Conservation (phyloP, 257 asterid genomes). For the Perilla frutescens region DNA sequence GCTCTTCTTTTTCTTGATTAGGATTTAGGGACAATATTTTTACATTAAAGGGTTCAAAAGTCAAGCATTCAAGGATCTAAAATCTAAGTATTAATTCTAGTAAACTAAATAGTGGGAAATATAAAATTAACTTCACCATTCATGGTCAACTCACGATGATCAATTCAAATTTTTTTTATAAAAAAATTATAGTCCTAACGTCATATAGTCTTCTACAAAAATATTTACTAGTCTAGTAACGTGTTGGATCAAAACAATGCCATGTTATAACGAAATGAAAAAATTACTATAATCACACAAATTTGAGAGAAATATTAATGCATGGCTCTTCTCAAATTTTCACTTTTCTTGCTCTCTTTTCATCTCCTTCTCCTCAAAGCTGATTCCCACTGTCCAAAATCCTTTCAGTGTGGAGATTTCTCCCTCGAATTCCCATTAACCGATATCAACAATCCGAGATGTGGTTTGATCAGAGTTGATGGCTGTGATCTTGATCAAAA, state of each 20-base stretch:
- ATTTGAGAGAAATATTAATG: neutral
- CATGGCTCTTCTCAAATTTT: constrained; percentile 20
- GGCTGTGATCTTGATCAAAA: neutral
- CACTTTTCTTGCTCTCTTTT: constrained; percentile 20
- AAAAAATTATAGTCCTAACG: neutral
- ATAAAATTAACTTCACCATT: constrained; percentile 21
- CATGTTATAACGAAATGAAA: neutral
- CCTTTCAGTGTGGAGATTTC: constrained; percentile 39
- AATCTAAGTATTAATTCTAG: neutral
- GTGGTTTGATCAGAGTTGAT: constrained; percentile 45
- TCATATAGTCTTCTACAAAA: constrained; percentile 28
- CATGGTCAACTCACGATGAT: neutral
- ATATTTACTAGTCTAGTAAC: constrained; percentile 37
- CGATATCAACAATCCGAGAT: neutral
- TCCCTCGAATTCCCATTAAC: constrained; percentile 41
- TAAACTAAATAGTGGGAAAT: constrained; percentile 23
- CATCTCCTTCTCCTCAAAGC: constrained; percentile 27
- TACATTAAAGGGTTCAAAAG: no score
- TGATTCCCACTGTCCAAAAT: constrained; percentile 29
- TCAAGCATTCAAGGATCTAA: no score
- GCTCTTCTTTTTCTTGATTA: no score
- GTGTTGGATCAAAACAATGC: constrained; percentile 26
- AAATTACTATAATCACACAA: neutral
- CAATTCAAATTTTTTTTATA: no score
- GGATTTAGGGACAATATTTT: no score